Evolutionary conservation across 2,329 filamentous ascomycete genomes (phyloP).

Genomic region (Dryadomyces sulphureus): DNA sequence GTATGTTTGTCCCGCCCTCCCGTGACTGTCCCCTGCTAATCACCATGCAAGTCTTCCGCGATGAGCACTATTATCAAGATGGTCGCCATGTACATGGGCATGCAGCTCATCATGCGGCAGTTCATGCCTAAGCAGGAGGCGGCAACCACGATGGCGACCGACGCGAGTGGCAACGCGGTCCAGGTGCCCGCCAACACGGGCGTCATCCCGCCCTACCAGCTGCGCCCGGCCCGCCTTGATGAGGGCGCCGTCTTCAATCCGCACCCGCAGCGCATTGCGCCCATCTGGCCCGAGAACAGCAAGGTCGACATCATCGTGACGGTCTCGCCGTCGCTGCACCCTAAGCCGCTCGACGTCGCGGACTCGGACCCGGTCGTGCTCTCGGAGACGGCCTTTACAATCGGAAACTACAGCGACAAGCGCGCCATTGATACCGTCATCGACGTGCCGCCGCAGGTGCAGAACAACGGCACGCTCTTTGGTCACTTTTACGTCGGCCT

Average conservation of each 20-base stretch:
- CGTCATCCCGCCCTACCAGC: slow-evolving; percentile 47
- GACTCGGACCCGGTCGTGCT: slow-evolving; percentile 58
- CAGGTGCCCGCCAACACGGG: slow-evolving; percentile 29
- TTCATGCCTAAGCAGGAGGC: slow-evolving; percentile 30
- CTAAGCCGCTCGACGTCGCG: slow-evolving; percentile 51
- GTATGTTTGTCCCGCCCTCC: not conserved
- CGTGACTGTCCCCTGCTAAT: not conserved
- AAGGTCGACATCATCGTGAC: slow-evolving; percentile 73
- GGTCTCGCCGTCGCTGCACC: slow-evolving; percentile 59
- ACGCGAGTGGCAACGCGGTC: slow-evolving; percentile 37
- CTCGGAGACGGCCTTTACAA: slow-evolving; percentile 63
- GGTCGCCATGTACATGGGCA: slow-evolving; percentile 39
- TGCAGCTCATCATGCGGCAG: slow-evolving; percentile 43
- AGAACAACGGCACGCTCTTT: slow-evolving; percentile 87
- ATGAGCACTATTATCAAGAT: slow-evolving; percentile 35
- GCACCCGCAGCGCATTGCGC: slow-evolving; percentile 58
- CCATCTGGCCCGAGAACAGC: slow-evolving; percentile 75
- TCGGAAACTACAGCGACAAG: slow-evolving; percentile 67
- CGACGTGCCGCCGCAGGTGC: slow-evolving; percentile 60
- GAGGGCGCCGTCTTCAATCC: slow-evolving; percentile 47
- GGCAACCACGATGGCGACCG: slow-evolving; percentile 33
- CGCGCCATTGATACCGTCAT: slow-evolving; percentile 67
- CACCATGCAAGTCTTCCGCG: slow-evolving; percentile 16
- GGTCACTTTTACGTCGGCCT: slow-evolving; percentile 85
- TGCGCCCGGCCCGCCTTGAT: slow-evolving; percentile 46